Conservation (phyloP, 805 yeast genomes). For the Wickerhamomyces strasburgensis region DNA sequence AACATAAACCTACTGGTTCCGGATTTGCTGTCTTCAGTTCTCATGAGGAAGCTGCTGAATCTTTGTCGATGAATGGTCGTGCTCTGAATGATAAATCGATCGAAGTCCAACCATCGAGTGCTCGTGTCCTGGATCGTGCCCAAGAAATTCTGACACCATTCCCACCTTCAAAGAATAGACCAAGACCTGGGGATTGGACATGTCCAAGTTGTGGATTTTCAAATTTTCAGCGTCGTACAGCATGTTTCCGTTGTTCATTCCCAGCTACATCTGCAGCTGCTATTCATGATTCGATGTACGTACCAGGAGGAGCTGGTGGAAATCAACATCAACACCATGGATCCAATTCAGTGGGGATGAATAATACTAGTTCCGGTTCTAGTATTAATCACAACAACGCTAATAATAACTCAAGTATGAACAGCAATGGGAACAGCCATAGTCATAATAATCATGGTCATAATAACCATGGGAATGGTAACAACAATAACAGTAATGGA, state of each 20-base stretch:
- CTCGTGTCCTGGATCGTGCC: slow-evolving; percentile 72
- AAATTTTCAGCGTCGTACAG: slow-evolving; percentile 89
- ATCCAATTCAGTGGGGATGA: no score
- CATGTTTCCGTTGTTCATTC: slow-evolving; percentile 88
- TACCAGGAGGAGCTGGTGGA: no score
- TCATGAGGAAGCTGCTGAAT: slow-evolving; percentile 82
- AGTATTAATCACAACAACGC: slow-evolving; percentile 14
- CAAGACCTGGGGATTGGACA: slow-evolving; percentile 98
- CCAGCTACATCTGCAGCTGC: slow-evolving; percentile 75
- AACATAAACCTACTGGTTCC: slow-evolving; percentile 46
- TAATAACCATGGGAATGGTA: slow-evolving; percentile 5
- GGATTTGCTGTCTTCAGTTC: slow-evolving; percentile 84
- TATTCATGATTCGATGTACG: slow-evolving; percentile 50
- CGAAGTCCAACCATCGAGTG: slow-evolving; percentile 85
- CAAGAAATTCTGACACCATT: slow-evolving; percentile 78
- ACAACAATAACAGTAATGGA: slow-evolving; percentile 17
- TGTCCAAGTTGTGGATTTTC: slow-evolving; percentile 95
- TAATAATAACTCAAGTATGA: slow-evolving; percentile 15
- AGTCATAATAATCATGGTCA: slow-evolving; percentile 5
- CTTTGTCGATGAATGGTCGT: slow-evolving; percentile 76
- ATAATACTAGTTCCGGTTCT: slow-evolving; percentile 1
- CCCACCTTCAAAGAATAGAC: slow-evolving; percentile 80
- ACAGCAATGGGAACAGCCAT: background rate
- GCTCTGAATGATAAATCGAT: slow-evolving; percentile 65
- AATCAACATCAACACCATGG: no score